Conservation (phyloP, 1,139 yeast species). For the Candida neerlandica region DNA sequence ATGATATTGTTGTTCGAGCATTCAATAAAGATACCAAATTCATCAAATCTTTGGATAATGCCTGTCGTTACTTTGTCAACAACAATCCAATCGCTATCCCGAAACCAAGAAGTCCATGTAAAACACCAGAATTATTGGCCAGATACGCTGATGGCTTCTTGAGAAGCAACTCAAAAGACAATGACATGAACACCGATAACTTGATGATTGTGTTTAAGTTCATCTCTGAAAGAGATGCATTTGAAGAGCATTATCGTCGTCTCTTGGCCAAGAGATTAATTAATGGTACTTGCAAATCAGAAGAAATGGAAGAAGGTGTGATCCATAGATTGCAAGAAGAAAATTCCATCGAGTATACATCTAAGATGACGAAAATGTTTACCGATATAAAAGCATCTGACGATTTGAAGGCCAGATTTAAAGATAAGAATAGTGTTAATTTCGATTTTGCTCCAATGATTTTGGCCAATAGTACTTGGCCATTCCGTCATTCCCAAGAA, state of each 20-base stretch:
- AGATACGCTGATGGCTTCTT: constrained; percentile 84
- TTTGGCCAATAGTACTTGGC: constrained; percentile 92
- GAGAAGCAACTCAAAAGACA: constrained; percentile 71
- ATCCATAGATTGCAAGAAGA: constrained; percentile 87
- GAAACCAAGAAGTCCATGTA: constrained; percentile 46
- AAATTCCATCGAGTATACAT: constrained; percentile 90
- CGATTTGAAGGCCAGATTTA: constrained; percentile 71
- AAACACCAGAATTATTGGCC: constrained; percentile 90
- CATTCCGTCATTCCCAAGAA: constrained; percentile 54
- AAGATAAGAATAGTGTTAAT: constrained; percentile 43
- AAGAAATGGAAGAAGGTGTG: constrained; percentile 82
- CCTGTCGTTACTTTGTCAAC: constrained; percentile 85
- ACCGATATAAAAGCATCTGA: constrained; percentile 88
- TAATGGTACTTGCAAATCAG: constrained; percentile 80
- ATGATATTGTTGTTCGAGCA: constrained; percentile 66
- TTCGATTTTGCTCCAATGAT: constrained; percentile 76
- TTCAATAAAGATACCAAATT: constrained; percentile 78
- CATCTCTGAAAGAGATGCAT: constrained; percentile 91
- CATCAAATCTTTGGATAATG: constrained; percentile 86
- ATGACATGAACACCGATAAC: constrained; percentile 80
- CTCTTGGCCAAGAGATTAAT: constrained; percentile 86
- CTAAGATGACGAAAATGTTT: constrained; percentile 94
- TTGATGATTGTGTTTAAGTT: constrained; percentile 87
- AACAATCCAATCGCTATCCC: constrained; percentile 80
- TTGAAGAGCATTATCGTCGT: constrained; percentile 91